Evolutionary conservation across 1,284 basidiomycete genomes (phyloP).

Genomic region (Leccinum pseudoinsigne): DNA sequence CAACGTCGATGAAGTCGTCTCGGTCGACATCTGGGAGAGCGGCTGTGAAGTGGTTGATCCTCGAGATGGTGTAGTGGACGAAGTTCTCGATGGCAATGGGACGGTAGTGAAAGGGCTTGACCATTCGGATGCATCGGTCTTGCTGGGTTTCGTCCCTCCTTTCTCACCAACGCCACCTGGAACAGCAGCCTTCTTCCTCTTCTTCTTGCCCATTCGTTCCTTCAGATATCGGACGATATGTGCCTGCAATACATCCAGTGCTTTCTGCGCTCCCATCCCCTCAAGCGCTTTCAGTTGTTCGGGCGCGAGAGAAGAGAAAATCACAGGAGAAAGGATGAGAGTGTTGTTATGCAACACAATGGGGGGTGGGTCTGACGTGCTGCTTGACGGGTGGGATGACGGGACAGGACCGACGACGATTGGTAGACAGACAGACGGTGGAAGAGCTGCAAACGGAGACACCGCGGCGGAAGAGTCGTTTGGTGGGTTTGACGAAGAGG

Average conservation of each 20-base stretch:
- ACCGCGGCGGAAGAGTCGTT: slow-evolving; percentile 11
- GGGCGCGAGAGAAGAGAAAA: slow-evolving; percentile 78
- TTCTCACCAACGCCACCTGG: slow-evolving; percentile 10
- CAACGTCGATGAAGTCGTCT: background rate
- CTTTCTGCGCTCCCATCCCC: slow-evolving; percentile 79
- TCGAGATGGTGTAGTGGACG: slow-evolving; percentile 12
- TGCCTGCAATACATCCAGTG: slow-evolving; percentile 78
- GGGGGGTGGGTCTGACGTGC: slow-evolving; percentile 53
- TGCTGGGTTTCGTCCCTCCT: slow-evolving; percentile 11
- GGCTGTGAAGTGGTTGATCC: background rate
- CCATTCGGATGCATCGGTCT: slow-evolving; percentile 15
- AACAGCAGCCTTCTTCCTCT: slow-evolving; percentile 28
- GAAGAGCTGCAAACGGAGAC: slow-evolving; percentile 26
- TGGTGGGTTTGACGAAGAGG: slow-evolving; percentile 4
- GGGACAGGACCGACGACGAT: slow-evolving; percentile 63
- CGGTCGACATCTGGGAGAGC: slow-evolving; percentile 1
- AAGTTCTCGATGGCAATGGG: slow-evolving; percentile 35
- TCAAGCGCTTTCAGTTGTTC: slow-evolving; percentile 79
- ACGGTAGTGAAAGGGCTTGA: slow-evolving; percentile 40
- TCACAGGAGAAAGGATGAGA: slow-evolving; percentile 80
- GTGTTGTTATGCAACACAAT: slow-evolving; percentile 87
- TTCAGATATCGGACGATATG: slow-evolving; percentile 87
- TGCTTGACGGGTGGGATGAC: slow-evolving; percentile 40
- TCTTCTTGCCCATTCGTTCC: slow-evolving; percentile 56
- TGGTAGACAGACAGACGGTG: slow-evolving; percentile 47